These are phyloP conservation scores for Barnettozyma sucrosica DNA, from an alignment of 805 yeast genomes.

Conservation along the genomic window DNA sequence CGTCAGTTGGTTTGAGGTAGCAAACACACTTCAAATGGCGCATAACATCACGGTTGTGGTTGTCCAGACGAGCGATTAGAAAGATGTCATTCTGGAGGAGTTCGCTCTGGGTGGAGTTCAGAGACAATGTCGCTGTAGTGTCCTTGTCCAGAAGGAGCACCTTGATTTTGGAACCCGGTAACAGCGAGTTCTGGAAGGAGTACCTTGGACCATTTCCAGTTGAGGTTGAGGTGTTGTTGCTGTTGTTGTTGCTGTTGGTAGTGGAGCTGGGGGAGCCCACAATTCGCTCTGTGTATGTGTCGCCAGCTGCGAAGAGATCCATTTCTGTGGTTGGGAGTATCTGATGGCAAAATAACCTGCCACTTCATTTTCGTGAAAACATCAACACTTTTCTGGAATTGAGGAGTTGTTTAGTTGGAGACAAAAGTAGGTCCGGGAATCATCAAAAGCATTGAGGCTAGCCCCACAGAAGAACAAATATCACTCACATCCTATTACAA, in stretches of 20 bases:
- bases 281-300: slow-evolving; percentile 37
- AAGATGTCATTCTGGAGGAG: slow-evolving; percentile 80
- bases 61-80: slow-evolving; percentile 66
- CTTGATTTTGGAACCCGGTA: slow-evolving; percentile 41
- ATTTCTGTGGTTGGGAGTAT: slow-evolving; percentile 22
- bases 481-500: no score
- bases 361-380: not conserved
- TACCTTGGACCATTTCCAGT: not conserved
- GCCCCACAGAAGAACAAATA: no score
- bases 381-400: not conserved
- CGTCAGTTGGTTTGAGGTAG: slow-evolving; percentile 67
- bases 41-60: slow-evolving; percentile 56
- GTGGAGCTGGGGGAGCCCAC: slow-evolving; percentile 17
- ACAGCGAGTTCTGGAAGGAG: slow-evolving; percentile 3
- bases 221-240: not conserved
- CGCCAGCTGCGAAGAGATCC: slow-evolving; percentile 44
- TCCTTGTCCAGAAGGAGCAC: slow-evolving; percentile 73
- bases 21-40: slow-evolving; percentile 79
- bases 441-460: no score
- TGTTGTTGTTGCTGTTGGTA: not conserved
- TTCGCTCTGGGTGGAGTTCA: slow-evolving; percentile 84
- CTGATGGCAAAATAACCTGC: not conserved
- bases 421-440: not conserved
- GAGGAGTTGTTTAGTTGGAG: not conserved
- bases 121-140: slow-evolving; percentile 81